phyloP scores from a whole-genome alignment of 179 eudicot species.

The Beta macrorhiza region DNA sequence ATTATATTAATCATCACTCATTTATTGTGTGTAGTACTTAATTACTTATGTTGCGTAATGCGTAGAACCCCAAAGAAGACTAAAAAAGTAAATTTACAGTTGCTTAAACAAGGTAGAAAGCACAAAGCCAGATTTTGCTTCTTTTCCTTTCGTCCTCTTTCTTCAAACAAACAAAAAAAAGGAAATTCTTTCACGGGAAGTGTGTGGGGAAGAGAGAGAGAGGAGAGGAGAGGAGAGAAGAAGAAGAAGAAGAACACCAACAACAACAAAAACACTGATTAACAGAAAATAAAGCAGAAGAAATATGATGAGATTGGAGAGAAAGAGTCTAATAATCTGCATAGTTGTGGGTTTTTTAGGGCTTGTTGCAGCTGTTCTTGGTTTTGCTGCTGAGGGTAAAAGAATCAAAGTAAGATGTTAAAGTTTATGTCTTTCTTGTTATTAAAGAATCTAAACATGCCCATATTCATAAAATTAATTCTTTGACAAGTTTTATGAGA shows the following conservation, averaged over 20 bases:
- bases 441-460: not conserved
- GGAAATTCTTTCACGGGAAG: not conserved
- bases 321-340: slow-evolving; percentile 49
- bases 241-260: not conserved
- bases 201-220: not conserved
- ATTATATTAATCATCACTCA: not conserved
- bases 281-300: not conserved
- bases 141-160: not conserved
- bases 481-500: no score
- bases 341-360: slow-evolving; percentile 68
- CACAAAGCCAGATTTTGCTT: not conserved
- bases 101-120: not conserved
- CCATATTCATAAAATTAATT: not conserved
- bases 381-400: slow-evolving; percentile 80
- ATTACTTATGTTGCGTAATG: no score
- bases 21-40: no score
- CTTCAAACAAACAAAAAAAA: not conserved
- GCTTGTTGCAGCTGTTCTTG: slow-evolving; percentile 61
- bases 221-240: no score
- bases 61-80: not conserved
- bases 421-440: not conserved
- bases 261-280: not conserved
- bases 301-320: slow-evolving; percentile 44
- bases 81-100: not conserved
- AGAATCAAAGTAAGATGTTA: slow-evolving; percentile 54